Base-by-base conservation (phyloP, 352 stramenopile species). In the Phytophthora litchii region DNA sequence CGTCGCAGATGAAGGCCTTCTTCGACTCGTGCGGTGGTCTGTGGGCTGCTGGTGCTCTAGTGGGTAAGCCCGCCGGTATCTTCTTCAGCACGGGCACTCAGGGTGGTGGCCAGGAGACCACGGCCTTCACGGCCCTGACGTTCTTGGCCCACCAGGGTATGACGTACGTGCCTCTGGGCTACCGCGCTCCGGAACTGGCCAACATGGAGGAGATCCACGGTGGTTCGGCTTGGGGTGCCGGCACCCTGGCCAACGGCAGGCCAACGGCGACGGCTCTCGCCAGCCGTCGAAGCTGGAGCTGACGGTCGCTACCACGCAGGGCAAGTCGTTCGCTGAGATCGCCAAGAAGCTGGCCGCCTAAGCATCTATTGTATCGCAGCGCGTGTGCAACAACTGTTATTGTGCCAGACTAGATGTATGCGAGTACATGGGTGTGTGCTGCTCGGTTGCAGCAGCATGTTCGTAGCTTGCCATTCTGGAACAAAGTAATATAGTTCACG, bases 201-300 rank as follows among this genome's bases (percentile, higher is more conserved):
- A 70, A 70, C 61, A 57, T 70, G 61, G 61, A 70, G 2, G 61
- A 70, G 54, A 46, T 65, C 16, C 61, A 70, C 48, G 61, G 61
- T 8, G 61, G 61, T 29, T 70, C 61, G 2, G 41, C 61, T 13
- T 70, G 61, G 61, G 61, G 61, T 31, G 61, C 61, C 4, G 61
- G 61, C 14, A 57, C 61, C 3, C 34, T 70, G 25, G 61, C 61
- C 12, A 46, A 46, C 21, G 61, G 61, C 11, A 54, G 25, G 61
- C 61, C 12, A 46, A 46, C 21, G 61, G 61, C 11, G 61, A 70
- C 31, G 61, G 61, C 3, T 70, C 61, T 61, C 61, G 89, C 60
- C 74, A 86, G 74, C 79, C 85, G 9, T 84, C 80, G 14, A 80
- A 95, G 52, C 54, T 93, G n/a, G 90, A 97, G 67, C 64, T 86